Evolutionary conservation across 169 alveolate genomes (phyloP), one percentile per base, ranked within the genome.

Genomic region (Neospora caninum): DNA sequence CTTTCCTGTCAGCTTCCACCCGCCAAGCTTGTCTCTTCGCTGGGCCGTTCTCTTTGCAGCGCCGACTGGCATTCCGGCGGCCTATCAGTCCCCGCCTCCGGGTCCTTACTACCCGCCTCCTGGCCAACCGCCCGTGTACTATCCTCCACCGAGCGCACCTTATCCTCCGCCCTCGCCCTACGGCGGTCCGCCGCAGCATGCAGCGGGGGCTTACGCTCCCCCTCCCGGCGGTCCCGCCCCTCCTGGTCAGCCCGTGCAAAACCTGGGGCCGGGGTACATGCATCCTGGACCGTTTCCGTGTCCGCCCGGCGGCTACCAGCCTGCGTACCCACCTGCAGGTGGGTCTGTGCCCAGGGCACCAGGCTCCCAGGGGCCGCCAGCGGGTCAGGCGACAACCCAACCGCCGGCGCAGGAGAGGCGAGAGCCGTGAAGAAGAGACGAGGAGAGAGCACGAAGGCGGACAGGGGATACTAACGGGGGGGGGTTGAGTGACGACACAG

Each of bases 61-160:
- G 53, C 89, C 54, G 36, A 82, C 89, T 7, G 89, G 89, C 38
- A 42, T 82, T 41, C 89, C 89, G 41, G 41, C 89, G 0, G 89
- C 89, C n/a, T 82, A 82, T 31, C 89, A 82, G 67, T 7, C 53
- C 54, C 69, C 89, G 13, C 89, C 89, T 36, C 89, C 54, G 9
- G 38, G 42, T 16, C 31, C 39, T 29, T 78, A n/a, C 86, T 38
- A 18, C 42, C 86, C 42, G 9, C 67, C 89, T 38, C 89, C 89
- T 0, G 42, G 31, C 36, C 89, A 82, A 31, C 67, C 53, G 10
- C 89, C 54, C 31, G 13, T 1, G 42, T 82, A 82, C 89, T 82
- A 42, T 34, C 89, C 89, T 4, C 89, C 89, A 6, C 89, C 89
- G 4, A 67, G 67, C 9, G 67, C 34, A 29, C 89, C 89, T 16